Base-by-base conservation (phyloP, 192 early-diverging fungal genomes). In the Podila clonocystis region DNA sequence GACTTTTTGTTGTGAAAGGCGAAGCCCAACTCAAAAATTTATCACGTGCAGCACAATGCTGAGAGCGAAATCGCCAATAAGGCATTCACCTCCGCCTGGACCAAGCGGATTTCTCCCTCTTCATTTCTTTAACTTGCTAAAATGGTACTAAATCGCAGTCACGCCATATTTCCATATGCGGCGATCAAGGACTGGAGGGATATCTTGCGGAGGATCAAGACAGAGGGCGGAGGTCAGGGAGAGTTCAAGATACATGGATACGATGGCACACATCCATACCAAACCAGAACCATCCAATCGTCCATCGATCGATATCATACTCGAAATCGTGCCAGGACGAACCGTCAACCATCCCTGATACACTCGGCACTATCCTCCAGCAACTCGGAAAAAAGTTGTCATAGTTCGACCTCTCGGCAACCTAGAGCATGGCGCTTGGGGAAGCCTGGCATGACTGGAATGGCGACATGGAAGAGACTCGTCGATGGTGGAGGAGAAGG, bases 61-160 rank as follows among this genome's bases (percentile, higher is more conserved):
- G 41, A 45, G 41, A 45, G 41, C 41, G 41, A 45, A 45, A 58
- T 5, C 22, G 55, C 26, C 22, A 58, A 58, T 26, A 28, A 28
- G 26, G 55, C 55, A 58, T n/a, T 58, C 55, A n/a, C 55, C n/a
- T 58, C 26, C 55, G 55, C 55, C 55, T 28, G 26, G 48, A 20
- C 52, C 52, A n/a, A 55, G 52, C 52, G 52, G 52, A 55, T 55
- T 55, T 50, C 65, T 34, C 65, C 38, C 52, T 62, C 24, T 31
- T 52, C 38, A 9, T 29, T 63, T 22, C 65, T 50, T 26, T 67
- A 45, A 45, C 24, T 55, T 55, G 20, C 20, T 55, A 55, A 55
- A 55, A 55, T 55, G 52, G 52, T 55, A 55, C 52, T 55, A 55
- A 55, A 55, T 55, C 24, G 52, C 52, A 55, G 52, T 55, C 52